These are phyloP conservation scores for Lactifluus piperatus DNA, from an alignment of 768 basidiomycete genomes.

Conservation along the genomic window DNA sequence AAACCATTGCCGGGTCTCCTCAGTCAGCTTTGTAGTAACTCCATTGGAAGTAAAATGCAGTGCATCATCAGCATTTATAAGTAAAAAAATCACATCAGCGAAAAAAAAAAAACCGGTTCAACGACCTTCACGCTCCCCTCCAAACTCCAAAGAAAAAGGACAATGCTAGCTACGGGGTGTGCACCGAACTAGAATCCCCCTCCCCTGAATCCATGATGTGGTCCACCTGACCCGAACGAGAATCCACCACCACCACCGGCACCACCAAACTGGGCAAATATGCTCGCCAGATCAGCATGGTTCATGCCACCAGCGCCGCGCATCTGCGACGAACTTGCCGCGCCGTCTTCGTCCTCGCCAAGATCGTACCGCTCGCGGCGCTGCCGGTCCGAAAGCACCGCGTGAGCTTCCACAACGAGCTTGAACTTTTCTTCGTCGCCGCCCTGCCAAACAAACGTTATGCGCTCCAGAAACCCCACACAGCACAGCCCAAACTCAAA, in stretches of 20 bases:
- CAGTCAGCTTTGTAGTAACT: not conserved
- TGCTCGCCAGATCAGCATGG: conserved; percentile 20
- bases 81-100: not conserved
- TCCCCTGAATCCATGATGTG: conserved; percentile 5
- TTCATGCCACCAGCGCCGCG: conserved; percentile 32
- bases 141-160: not conserved
- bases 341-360: conserved; percentile 75
- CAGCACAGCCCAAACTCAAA: not conserved
- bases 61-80: not conserved
- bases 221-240: not conserved
- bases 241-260: conserved; percentile 1
- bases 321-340: conserved; percentile 28
- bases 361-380: conserved; percentile 69
- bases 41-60: not conserved
- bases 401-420: conserved; percentile 72
- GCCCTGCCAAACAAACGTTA: conserved; percentile 38
- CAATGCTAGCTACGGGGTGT: not conserved
- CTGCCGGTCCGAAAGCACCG: conserved; percentile 69
- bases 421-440: conserved; percentile 98
- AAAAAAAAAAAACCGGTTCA: not conserved
- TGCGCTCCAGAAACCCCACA: no score
- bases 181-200: not conserved
- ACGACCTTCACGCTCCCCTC: conserved; percentile 4
- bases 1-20: not conserved
- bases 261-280: conserved; percentile 18